These are phyloP conservation scores for Monascus ruber DNA, from an alignment of 2,329 filamentous ascomycete genomes.

Conservation along the genomic window DNA sequence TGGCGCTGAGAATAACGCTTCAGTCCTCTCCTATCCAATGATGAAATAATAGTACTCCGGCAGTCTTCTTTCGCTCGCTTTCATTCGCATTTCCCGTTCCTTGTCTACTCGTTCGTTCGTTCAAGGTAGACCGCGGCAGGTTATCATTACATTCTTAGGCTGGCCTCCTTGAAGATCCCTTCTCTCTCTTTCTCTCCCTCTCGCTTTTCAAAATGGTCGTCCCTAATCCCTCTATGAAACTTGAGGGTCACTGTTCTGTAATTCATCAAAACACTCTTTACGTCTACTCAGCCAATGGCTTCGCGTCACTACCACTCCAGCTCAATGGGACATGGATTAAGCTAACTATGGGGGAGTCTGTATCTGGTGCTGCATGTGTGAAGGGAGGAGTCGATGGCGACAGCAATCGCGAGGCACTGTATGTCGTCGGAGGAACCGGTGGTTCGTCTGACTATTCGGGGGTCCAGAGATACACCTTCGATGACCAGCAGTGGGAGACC, in stretches of 20 bases:
- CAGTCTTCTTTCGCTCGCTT: conserved; percentile 17
- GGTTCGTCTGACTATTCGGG: conserved; percentile 54
- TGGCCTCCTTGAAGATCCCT: conserved; percentile 15
- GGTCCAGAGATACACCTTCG: conserved; percentile 57
- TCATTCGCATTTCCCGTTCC: conserved; percentile 5
- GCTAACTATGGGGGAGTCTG: conserved; percentile 54
- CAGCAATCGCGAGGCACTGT: conserved; percentile 52
- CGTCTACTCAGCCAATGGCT: conserved; percentile 62
- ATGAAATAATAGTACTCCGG: conserved; percentile 28
- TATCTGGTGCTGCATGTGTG: conserved; percentile 68
- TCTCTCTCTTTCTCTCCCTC: conserved; percentile 3
- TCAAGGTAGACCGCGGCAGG: conserved; percentile 12
- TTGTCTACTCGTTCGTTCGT: neutral
- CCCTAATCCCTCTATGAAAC: conserved; percentile 56
- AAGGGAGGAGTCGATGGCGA: conserved; percentile 51
- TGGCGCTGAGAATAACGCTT: no score
- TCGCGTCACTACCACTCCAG: conserved; percentile 60
- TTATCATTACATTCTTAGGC: conserved; percentile 11
- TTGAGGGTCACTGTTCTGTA: conserved; percentile 71
- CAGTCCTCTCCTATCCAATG: neutral
- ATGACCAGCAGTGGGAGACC: conserved; percentile 47
- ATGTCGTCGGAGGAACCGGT: conserved; percentile 67
- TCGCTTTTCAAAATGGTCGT: conserved; percentile 48
- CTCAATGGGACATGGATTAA: conserved; percentile 61
- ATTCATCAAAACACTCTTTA: conserved; percentile 75